Base-by-base conservation (phyloP, 2,329 filamentous ascomycete genomes). In the Fusarium ramigenum region DNA sequence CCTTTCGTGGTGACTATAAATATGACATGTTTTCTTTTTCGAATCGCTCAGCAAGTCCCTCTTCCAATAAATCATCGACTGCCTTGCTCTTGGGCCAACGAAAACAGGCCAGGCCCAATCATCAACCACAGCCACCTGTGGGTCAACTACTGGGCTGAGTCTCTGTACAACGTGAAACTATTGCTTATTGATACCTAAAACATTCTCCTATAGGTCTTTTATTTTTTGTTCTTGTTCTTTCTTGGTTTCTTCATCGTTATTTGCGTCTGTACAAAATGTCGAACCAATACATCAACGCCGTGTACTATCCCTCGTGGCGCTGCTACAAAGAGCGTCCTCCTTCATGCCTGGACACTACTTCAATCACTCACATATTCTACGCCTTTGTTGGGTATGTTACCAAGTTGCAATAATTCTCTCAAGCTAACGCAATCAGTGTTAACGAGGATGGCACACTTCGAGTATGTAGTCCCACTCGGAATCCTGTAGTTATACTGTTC, bases 301-400 rank as follows among this genome's bases (percentile, higher is more conserved):
- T 91, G 3, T 92, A 92, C 80, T 92, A 91, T 79, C 89, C 90
- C 9, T 91, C 90, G 72, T 92, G 90, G 89, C 84, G 86, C 63
- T 85, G 91, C 63, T 91, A 92, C 81, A 86, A 85, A 67, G 84
- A 87, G 60, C 87, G 88, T 61, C 85, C 88, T n/a, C 90, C 90
- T 0, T 89, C 88, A 1, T 86, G 85, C 9, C 78, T 92, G 60
- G 86, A 88, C 60, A 80, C 88, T 70, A 83, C 85, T 43, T 85
- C 86, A 62, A 85, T 91, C 64, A 91, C 90, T 11, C 90, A 92
- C 76, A 83, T 91, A 12, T 90, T 91, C 75, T 92, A 92, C 75
- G 88, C 90, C 28, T 92, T 92, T 84, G 87, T 89, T 65, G 88
- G 82, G 83, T 83, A 72, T 66, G 78, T 63, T 30, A 16, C 21